These are phyloP conservation scores for Pontederia crassipes DNA, from an alignment of 176 grass and related monocot genomes.

Conservation along the genomic window DNA sequence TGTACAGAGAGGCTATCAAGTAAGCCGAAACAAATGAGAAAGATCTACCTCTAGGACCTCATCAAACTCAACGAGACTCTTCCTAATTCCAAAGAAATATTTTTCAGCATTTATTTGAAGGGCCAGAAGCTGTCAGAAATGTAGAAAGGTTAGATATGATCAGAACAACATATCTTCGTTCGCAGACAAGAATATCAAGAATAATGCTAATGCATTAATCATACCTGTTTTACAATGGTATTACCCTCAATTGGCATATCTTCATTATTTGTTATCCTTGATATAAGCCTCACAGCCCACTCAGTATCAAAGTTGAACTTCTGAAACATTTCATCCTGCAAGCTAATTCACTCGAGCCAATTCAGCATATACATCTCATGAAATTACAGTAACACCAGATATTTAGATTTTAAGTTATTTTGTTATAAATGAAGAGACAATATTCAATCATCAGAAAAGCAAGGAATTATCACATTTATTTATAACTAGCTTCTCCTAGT, in stretches of 20 bases:
- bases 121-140: slow-evolving; percentile 55
- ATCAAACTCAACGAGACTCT: slow-evolving; percentile 98
- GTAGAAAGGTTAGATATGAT: not conserved
- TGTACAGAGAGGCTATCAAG: too few relatives aligned
- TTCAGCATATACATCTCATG: not conserved
- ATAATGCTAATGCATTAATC: slow-evolving; percentile 10
- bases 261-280: slow-evolving; percentile 86
- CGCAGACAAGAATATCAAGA: not conserved
- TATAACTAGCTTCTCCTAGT: too few relatives aligned
- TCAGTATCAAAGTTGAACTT: slow-evolving; percentile 98
- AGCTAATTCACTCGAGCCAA: slow-evolving; percentile 32
- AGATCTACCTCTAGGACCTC: slow-evolving; percentile 74
- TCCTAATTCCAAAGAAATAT: slow-evolving; percentile 91
- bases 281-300: slow-evolving; percentile 90
- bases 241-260: slow-evolving; percentile 74
- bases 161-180: too few relatives aligned
- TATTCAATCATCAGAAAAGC: too few relatives aligned
- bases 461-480: too few relatives aligned
- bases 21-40: not conserved
- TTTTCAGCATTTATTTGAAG: slow-evolving; percentile 99
- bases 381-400: not conserved
- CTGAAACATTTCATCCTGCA: slow-evolving; percentile 98
- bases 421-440: too few relatives aligned
- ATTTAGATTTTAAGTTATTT: too few relatives aligned
- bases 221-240: slow-evolving; percentile 82